Base-by-base conservation (phyloP, 1,284 basidiomycete genomes). In the Puccinia triticina region DNA sequence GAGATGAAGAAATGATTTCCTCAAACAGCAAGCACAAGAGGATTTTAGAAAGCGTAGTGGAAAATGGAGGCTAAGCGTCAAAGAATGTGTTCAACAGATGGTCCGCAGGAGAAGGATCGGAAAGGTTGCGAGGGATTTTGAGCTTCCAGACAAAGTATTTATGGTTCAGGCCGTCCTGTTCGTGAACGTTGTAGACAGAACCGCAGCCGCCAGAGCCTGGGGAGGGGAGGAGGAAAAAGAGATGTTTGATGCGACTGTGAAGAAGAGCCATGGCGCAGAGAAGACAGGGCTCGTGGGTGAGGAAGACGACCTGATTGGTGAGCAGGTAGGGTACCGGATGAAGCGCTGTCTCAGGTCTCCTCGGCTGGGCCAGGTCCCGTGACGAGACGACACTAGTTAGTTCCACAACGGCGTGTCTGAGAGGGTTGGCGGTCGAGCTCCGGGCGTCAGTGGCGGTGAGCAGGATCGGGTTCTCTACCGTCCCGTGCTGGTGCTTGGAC, bases 211-310 rank as follows among this genome's bases (percentile, higher is more conserved):
- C 79, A n/a, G 43, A 93, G 82, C 89, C 87, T 46, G 89, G 85
- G 92, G 92, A 93, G 0, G 93, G 90, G 50, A 90, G 86, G 32
- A 95, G 86, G 85, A 92, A 95, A 83, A 93, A 88, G 5, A 96
- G 90, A 84, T 95, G 92, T 84, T 93, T 92, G 77, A 96, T 94
- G 29, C 96, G 90, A 1, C 93, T 94, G 87, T 98, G 96, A 11
- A 96, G 88, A 26, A 98, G 88, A 1, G 94, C 94, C 96, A 98
- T 98, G 84, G 91, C 91, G 86, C 96, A 98, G 93, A 97, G 94
- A 82, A 97, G 90, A 85, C 96, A 98, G 2, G 96, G 95, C 85
- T 98, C 95, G 87, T 98, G 95, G 1, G 94, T 94, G 74, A 91
- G 90, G 88, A 97, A 97, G 32, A 97, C 88, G 1, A 91, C 91